Conservation (phyloP, 2,329 filamentous ascomycete species). For the Trematosphaeria pertusa region DNA sequence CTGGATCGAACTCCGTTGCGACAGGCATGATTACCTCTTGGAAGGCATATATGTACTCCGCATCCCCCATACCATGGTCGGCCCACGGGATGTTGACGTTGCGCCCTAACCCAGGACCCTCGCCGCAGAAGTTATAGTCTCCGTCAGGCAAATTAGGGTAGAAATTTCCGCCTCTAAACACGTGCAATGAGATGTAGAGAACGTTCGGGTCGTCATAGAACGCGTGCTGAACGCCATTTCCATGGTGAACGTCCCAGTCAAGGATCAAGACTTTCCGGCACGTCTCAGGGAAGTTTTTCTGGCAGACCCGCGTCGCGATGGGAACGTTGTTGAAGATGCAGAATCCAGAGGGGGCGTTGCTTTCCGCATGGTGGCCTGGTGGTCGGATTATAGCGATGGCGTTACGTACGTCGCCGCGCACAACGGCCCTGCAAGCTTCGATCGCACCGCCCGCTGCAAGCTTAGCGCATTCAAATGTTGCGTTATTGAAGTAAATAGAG, state of each 20-base stretch:
- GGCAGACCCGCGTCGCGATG: conserved; percentile 87
- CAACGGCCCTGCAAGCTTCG: conserved; percentile 92
- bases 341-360: conserved; percentile 86
- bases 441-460: conserved; percentile 93
- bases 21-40: conserved; percentile 97
- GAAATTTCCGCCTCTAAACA: conserved; percentile 82
- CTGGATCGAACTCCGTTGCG: conserved; percentile 89
- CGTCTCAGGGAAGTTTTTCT: conserved; percentile 76
- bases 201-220: conserved; percentile 96
- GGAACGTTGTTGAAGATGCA: conserved; percentile 98
- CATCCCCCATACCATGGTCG: conserved; percentile 83
- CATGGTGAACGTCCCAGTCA: conserved; percentile 83
- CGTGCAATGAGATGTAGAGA: conserved; percentile 93
- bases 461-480: conserved; percentile 81
- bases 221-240: conserved; percentile 95
- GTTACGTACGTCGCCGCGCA: conserved; percentile 84
- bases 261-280: conserved; percentile 92
- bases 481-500: conserved; percentile 69
- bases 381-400: conserved; percentile 94
- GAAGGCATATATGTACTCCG: conserved; percentile 95
- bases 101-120: conserved; percentile 64
- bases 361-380: conserved; percentile 93
- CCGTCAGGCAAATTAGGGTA: conserved; percentile 74
- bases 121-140: conserved; percentile 66
- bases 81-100: conserved; percentile 76